phyloP scores from a whole-genome alignment of 1,284 basidiomycete genomes.

The Singerocomus inundabilis region DNA sequence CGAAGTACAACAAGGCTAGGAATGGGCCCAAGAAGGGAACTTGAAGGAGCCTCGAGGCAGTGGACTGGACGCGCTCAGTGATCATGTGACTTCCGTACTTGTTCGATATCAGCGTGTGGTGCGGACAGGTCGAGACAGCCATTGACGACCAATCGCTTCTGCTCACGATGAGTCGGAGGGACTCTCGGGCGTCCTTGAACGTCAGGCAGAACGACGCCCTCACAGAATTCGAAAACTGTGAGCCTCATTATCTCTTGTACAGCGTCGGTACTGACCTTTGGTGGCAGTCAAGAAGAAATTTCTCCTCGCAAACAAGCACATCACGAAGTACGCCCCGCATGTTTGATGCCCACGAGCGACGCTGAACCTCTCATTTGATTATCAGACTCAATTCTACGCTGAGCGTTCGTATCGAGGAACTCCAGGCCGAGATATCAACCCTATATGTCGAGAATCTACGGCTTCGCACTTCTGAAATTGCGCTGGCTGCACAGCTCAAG shows the following conservation, averaged over 20 bases:
- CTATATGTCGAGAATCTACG: slow-evolving; percentile 79
- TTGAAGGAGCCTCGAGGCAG: slow-evolving; percentile 35
- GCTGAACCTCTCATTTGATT: slow-evolving; percentile 12
- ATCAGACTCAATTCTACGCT: slow-evolving; percentile 79
- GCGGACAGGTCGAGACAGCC: slow-evolving; percentile 21
- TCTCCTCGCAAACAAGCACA: slow-evolving; percentile 83
- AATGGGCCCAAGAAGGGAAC: slow-evolving; percentile 24
- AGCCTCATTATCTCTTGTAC: slow-evolving; percentile 32
- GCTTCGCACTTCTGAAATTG: slow-evolving; percentile 74
- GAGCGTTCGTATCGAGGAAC: slow-evolving; percentile 77
- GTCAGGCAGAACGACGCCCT: slow-evolving; percentile 73
- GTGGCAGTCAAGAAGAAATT: slow-evolving; percentile 84
- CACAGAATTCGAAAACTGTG: slow-evolving; percentile 80
- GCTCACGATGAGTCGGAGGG: slow-evolving; percentile 73
- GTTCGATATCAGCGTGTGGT: slow-evolving; percentile 38
- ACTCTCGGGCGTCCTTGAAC: slow-evolving; percentile 68
- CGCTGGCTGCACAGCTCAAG: slow-evolving; percentile 69
- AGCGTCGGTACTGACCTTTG: slow-evolving; percentile 13
- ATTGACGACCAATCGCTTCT: slow-evolving; percentile 33
- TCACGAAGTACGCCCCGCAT: slow-evolving; percentile 63
- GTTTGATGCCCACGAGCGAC: slow-evolving; percentile 2
- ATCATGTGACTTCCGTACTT: slow-evolving; percentile 29
- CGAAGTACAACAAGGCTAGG: slow-evolving; percentile 14
- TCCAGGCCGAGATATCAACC: slow-evolving; percentile 74
- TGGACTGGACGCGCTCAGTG: slow-evolving; percentile 23